Evolutionary conservation across 306 rosid species (phyloP).

Genomic region (Prunus mongolica): DNA sequence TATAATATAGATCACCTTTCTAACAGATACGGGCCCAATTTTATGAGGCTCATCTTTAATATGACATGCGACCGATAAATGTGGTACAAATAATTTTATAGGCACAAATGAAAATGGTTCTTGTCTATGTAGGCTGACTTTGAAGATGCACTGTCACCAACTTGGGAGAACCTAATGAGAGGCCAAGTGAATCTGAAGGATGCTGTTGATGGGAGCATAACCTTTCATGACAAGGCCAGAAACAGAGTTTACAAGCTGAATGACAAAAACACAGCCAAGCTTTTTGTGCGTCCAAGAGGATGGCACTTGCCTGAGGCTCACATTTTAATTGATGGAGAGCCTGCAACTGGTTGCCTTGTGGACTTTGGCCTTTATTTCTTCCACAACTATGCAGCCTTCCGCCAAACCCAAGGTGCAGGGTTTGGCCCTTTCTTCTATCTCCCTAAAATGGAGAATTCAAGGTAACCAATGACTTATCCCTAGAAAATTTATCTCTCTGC

Average conservation of each 20-base stretch:
- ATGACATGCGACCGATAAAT: no score
- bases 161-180: slow-evolving; percentile 84
- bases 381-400: slow-evolving; percentile 59
- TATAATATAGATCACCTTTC: no score
- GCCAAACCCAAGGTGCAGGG: slow-evolving; percentile 67
- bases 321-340: slow-evolving; percentile 80
- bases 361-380: slow-evolving; percentile 86
- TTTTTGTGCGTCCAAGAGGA: slow-evolving; percentile 86
- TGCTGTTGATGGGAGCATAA: slow-evolving; percentile 81
- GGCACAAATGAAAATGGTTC: no score
- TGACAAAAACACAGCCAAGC: slow-evolving; percentile 70
- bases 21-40: no score
- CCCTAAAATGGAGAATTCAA: slow-evolving; percentile 92
- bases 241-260: slow-evolving; percentile 79
- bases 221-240: slow-evolving; percentile 66
- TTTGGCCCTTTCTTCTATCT: slow-evolving; percentile 93
- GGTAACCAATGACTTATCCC: slow-evolving; percentile 32
- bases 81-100: no score
- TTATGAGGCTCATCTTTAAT: no score
- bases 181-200: slow-evolving; percentile 89
- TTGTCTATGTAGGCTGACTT: slow-evolving; percentile 60
- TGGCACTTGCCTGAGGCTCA: slow-evolving; percentile 96
- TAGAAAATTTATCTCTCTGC: no score
- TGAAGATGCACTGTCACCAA: slow-evolving; percentile 95
- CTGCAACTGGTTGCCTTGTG: slow-evolving; percentile 78